Conservation (phyloP, 768 basidiomycete genomes). For the Mrakia gelida region DNA sequence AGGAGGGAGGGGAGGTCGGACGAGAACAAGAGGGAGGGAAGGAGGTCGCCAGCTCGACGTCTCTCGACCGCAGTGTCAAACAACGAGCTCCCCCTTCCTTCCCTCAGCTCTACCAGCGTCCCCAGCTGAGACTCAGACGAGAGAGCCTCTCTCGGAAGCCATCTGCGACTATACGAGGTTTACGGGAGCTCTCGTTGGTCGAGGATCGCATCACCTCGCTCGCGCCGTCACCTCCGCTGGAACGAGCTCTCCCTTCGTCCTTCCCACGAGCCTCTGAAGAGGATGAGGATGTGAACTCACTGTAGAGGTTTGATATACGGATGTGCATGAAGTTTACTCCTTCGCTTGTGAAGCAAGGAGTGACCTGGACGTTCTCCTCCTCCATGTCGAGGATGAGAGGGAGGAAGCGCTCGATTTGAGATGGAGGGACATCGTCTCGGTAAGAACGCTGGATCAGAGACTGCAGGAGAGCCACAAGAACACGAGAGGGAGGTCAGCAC, state of each 20-base stretch:
- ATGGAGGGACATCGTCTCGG: conserved; percentile 85
- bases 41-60: not conserved
- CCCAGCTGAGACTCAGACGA: too few relatives aligned
- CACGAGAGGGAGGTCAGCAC: not conserved
- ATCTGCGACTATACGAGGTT: too few relatives aligned
- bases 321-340: conserved; percentile 99
- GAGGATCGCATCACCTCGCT: too few relatives aligned
- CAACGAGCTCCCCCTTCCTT: too few relatives aligned
- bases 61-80: not conserved
- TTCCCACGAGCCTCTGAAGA: too few relatives aligned
- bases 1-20: not conserved
- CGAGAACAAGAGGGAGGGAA: not conserved
- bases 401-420: conserved; percentile 87
- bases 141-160: too few relatives aligned
- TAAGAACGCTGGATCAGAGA: conserved; percentile 95
- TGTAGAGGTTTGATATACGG: conserved; percentile 92
- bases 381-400: conserved; percentile 91
- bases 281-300: conserved; percentile 52
- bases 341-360: conserved; percentile 90
- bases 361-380: conserved; percentile 93
- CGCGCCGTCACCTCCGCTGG: not conserved
- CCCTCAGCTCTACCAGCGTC: too few relatives aligned
- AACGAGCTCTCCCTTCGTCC: not conserved
- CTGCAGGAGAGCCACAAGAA: conserved; percentile 33
- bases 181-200: too few relatives aligned